Conservation (phyloP, 495 filamentous ascomycete genomes). For the Penicillium steckii region DNA sequence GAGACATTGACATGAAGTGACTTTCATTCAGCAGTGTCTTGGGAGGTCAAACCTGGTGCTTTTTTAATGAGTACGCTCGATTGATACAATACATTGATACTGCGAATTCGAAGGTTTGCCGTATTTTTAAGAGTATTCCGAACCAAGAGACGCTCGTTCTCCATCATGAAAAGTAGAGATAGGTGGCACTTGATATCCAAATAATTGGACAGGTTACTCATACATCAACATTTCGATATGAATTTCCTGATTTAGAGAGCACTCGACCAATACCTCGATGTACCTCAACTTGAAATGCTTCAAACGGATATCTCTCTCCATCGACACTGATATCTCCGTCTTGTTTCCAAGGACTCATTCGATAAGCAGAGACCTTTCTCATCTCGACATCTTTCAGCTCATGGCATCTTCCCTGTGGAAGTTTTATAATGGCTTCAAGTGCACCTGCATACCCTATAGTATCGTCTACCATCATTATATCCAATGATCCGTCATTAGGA, state of each 20-base stretch:
- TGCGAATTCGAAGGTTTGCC: no score
- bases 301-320: conserved; percentile 78
- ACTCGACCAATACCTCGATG: conserved; percentile 65
- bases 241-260: not conserved
- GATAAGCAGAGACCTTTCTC: conserved; percentile 60
- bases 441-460: conserved; percentile 77
- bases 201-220: not conserved
- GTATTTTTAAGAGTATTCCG: no score
- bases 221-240: not conserved
- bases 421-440: conserved; percentile 67
- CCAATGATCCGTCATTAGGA: not conserved
- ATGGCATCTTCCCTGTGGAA: conserved; percentile 51
- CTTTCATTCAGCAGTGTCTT: no score
- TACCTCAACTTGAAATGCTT: conserved; percentile 83
- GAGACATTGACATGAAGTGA: no score
- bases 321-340: conserved; percentile 86
- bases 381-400: conserved; percentile 24
- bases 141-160: no score
- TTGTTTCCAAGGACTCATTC: conserved; percentile 31
- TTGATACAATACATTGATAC: no score
- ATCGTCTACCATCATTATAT: conserved; percentile 56
- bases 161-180: no score
- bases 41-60: no score
- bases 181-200: no score
- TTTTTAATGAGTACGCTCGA: no score